Evolutionary conservation across 2,329 filamentous ascomycete genomes (phyloP).

Genomic region (Aspergillus awamori): DNA sequence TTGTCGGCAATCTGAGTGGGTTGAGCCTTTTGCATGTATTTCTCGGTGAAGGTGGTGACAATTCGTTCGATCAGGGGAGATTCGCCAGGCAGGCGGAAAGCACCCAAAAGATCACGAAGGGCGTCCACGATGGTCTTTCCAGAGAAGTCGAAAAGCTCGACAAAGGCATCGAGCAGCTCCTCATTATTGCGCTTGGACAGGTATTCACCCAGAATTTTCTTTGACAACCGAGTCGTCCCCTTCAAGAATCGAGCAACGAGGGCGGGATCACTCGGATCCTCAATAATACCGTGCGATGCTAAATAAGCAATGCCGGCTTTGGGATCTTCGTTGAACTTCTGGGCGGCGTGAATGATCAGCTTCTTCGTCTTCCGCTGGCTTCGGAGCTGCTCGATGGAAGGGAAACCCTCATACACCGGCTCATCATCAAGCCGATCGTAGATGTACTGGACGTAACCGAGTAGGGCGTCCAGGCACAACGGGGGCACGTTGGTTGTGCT

Average conservation of each 20-base stretch:
- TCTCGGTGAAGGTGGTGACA: conserved; percentile 81
- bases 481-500: conserved; percentile 98
- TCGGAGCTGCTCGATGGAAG: conserved; percentile 65
- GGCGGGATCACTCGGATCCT: conserved; percentile 71
- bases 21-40: conserved; percentile 72
- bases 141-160: conserved; percentile 84
- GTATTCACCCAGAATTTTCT: conserved; percentile 88
- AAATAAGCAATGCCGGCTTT: conserved; percentile 87
- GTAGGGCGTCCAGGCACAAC: conserved; percentile 85
- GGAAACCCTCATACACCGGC: conserved; percentile 65
- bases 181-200: conserved; percentile 91
- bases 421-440: conserved; percentile 79
- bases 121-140: conserved; percentile 90
- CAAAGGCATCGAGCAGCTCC: conserved; percentile 77
- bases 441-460: conserved; percentile 90
- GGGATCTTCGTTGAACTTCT: conserved; percentile 93
- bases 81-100: conserved; percentile 92
- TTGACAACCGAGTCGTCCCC: conserved; percentile 84
- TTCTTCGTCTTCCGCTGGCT: conserved; percentile 80
- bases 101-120: conserved; percentile 79
- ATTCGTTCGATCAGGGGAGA: conserved; percentile 91
- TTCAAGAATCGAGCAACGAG: conserved; percentile 84
- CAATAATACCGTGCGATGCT: conserved; percentile 81
- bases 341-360: conserved; percentile 82
- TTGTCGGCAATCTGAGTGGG: conserved; percentile 78